phyloP scores from a whole-genome alignment of 352 stramenopile species.

The Blastocystis sp. region DNA sequence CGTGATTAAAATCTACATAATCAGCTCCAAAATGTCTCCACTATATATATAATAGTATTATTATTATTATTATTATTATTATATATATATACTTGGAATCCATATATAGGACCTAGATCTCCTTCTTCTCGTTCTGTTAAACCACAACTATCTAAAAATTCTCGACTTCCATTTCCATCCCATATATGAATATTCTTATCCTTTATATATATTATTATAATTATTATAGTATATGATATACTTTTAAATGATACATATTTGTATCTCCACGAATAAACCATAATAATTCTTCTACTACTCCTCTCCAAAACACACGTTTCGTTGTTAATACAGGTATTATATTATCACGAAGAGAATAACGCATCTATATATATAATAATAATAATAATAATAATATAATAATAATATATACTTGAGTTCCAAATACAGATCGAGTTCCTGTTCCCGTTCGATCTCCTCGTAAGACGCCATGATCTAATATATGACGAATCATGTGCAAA shows the following conservation, averaged over 20 bases:
- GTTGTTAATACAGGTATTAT: slow-evolving; percentile 91
- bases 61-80: slow-evolving; percentile 40
- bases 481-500: slow-evolving; percentile 77
- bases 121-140: slow-evolving; percentile 75
- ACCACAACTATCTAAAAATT: slow-evolving; percentile 71
- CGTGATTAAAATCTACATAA: slow-evolving; percentile 85
- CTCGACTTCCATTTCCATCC: slow-evolving; percentile 91
- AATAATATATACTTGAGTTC: no score
- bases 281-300: slow-evolving; percentile 90
- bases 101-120: slow-evolving; percentile 83
- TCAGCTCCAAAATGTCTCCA: slow-evolving; percentile 97
- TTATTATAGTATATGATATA: neutral
- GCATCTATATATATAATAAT: slow-evolving; percentile 52
- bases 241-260: slow-evolving; percentile 38
- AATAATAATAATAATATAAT: slow-evolving; percentile 5
- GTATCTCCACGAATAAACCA: slow-evolving; percentile 75
- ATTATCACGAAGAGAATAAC: slow-evolving; percentile 73
- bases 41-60: no score
- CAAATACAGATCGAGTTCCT: slow-evolving; percentile 93
- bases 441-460: slow-evolving; percentile 89
- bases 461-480: slow-evolving; percentile 70
- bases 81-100: no score
- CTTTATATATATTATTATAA: slow-evolving; percentile 30
- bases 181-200: slow-evolving; percentile 98
- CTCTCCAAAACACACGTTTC: slow-evolving; percentile 94